Conservation (phyloP, 495 filamentous ascomycete species). For the Xylaria scruposa region DNA sequence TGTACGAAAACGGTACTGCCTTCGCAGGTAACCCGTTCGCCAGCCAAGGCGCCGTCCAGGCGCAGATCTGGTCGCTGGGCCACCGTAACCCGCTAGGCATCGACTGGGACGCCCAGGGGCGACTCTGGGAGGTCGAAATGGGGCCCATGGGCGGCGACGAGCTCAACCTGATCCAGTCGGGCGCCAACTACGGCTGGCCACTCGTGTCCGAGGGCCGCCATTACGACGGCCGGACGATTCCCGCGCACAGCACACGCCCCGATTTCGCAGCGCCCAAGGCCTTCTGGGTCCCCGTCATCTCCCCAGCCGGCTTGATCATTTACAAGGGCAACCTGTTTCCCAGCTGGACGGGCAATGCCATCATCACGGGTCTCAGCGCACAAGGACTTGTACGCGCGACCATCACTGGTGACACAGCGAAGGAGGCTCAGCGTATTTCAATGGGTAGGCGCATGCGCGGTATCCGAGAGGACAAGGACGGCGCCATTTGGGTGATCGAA, state of each 20-base stretch:
- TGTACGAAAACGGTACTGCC: conserved; percentile 46
- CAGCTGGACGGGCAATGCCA: conserved; percentile 47
- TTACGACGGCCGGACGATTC: conserved; percentile 45
- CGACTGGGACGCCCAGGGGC: conserved; percentile 45
- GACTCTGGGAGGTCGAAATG: conserved; percentile 50
- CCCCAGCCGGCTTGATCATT: conserved; percentile 45
- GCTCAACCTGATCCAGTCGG: conserved; percentile 45
- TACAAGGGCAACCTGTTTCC: conserved; percentile 47
- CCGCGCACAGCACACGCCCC: conserved; percentile 43
- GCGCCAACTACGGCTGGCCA: conserved; percentile 48
- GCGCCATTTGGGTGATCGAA: conserved; percentile 46
- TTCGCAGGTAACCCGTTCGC: conserved; percentile 45
- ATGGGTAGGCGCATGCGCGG: conserved; percentile 46
- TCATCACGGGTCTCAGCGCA: conserved; percentile 42
- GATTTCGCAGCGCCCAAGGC: conserved; percentile 44
- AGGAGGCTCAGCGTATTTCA: conserved; percentile 43
- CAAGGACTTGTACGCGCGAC: conserved; percentile 41
- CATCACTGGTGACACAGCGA: conserved; percentile 44
- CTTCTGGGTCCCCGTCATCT: conserved; percentile 48
- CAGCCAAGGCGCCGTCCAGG: conserved; percentile 38
- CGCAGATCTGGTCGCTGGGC: conserved; percentile 45
- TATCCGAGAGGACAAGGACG: conserved; percentile 43
- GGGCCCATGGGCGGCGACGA: conserved; percentile 48
- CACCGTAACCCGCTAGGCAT: conserved; percentile 48
- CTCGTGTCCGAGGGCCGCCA: conserved; percentile 44